Conservation (phyloP, 1,284 basidiomycete genomes). For the Moesziomyces globuligerus region DNA sequence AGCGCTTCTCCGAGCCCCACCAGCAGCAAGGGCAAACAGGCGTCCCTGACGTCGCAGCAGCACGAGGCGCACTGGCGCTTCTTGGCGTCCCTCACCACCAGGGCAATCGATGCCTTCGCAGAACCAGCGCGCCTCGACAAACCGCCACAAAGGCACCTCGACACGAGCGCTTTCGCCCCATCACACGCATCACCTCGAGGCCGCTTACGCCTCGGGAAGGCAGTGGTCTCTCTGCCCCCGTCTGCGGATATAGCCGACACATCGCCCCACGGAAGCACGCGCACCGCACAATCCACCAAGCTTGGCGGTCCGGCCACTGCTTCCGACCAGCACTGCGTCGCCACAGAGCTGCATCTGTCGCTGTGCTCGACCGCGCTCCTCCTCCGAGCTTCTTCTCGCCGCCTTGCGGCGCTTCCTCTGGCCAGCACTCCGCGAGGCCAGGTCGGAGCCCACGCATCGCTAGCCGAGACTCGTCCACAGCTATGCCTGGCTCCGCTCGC, state of each 20-base stretch:
- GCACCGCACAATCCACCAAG: slow-evolving; percentile 5
- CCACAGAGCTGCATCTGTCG: slow-evolving; percentile 4
- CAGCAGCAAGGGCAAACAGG: slow-evolving; percentile 20
- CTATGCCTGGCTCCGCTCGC: slow-evolving; percentile 21
- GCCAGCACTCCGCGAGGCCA: slow-evolving; percentile 6
- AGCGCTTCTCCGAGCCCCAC: slow-evolving; percentile 1
- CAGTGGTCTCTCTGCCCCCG: slow-evolving; percentile 22
- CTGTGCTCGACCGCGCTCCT: slow-evolving; percentile 5
- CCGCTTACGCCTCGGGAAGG: slow-evolving; percentile 12
- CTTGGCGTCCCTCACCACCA: slow-evolving; percentile 13
- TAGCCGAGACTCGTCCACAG: not conserved
- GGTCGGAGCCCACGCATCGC: not conserved
- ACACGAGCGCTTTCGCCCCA: too few species aligned
- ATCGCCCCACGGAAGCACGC: not conserved
- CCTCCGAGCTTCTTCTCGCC: slow-evolving; percentile 6
- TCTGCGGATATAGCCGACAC: not conserved
- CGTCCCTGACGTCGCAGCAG: slow-evolving; percentile 22
- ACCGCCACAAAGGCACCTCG: not conserved
- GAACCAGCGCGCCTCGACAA: not conserved
- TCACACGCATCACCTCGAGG: not conserved
- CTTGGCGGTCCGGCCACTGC: not conserved
- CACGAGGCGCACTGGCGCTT: slow-evolving; percentile 23
- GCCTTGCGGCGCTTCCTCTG: slow-evolving; percentile 20
- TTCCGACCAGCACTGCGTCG: slow-evolving; percentile 7
- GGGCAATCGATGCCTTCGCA: slow-evolving; percentile 5